Evolutionary conservation across 75 land plant genomes (phyloP), one percentile per base, ranked within the genome.

Genomic region (Pseudotsuga menziesii): DNA sequence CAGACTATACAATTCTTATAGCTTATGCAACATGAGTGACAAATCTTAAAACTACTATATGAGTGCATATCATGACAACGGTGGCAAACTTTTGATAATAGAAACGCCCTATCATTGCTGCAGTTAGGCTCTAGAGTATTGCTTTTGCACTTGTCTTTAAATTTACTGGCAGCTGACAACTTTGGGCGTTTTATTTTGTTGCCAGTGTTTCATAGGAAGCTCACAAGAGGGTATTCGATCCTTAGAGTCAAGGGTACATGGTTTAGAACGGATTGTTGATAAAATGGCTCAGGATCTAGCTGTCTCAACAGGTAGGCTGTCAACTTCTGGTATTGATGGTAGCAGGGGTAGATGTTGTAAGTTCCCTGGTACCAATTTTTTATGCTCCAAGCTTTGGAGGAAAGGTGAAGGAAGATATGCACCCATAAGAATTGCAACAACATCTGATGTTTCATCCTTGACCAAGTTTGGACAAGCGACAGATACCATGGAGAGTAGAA

Each of bases 321-420:
- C 78, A 14, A 44, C 48, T 6, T 44, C 48, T 44, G 39, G 2
- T 36, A n/a, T 67, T 39, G 81, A 86, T 5, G 35, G 72, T 59
- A 56, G 54, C 5, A 75, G 78, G 58, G 66, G 63, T 17, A 76
- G 86, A 73, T 91, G 93, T 73, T 91, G 93, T 75, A 84, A 70
- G 75, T 74, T 91, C 12, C 93, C 93, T 44, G 90, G 93, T 13
- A 56, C 93, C 19, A 88, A 88, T 16, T 86, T 91, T 75, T 66
- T 91, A 48, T 86, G 90, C 77, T 78, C 90, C 56, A 88, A 88
- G 77, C 88, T 88, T 72, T 91, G 93, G 93, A 84, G 82, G 57
- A 84, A 78, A 77, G 73, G 74, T 35, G 93, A 91, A 67, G 85
- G 82, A 16, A 75, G 83, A 73, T 72, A 71, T 13, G 56, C 85